Evolutionary conservation across 108 stramenopile species (phyloP), one percentile per base, ranked within the genome.

Genomic region (Nitzschia sp.): DNA sequence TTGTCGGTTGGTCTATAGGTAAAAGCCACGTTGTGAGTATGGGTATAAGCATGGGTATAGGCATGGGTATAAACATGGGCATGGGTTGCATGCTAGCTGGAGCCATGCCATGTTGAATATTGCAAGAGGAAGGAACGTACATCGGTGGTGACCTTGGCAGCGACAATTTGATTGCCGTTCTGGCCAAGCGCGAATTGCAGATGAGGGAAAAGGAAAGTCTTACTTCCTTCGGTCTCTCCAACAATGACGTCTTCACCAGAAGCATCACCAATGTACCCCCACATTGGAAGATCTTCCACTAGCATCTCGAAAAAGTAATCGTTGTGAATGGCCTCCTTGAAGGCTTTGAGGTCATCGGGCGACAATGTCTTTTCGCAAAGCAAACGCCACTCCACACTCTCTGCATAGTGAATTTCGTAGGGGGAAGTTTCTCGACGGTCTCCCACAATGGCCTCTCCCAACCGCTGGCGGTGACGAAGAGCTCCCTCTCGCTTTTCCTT

Each of bases 221-320:
- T 78, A 57, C 76, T 80, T 41, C 80, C 86, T 51, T 90, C 79
- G 44, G 72, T 71, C 63, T 93, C 83, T 25, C 90, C 93, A 58
- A 93, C 60, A 62, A 93, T 78, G 22, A 85, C 41, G 81, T 95
- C 90, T 63, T 90, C 91, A 21, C 86, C 80, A 37, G 76, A 78
- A 38, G 83, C 78, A 46, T 94, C 94, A 15, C 96, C 96, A 42
- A 96, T 67, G 72, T 91, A 99, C 51, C 96, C 97, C 95, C 95
- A 97, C 92, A 97, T 92, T 39, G 98, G 97, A 19, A 99, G 82
- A 80, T 96, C 97, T 74, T 99, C 98, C 24, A 99, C 77, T 64
- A 97, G 93, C 89, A 99, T 89, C 84, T 99, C 98, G 77, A 96
- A 99, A 82, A 95, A 97, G 77, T 95, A 98, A 67, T 89, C 88